phyloP scores from a whole-genome alignment of 164 flowering plant genomes.

The Kingdonia uniflora region DNA sequence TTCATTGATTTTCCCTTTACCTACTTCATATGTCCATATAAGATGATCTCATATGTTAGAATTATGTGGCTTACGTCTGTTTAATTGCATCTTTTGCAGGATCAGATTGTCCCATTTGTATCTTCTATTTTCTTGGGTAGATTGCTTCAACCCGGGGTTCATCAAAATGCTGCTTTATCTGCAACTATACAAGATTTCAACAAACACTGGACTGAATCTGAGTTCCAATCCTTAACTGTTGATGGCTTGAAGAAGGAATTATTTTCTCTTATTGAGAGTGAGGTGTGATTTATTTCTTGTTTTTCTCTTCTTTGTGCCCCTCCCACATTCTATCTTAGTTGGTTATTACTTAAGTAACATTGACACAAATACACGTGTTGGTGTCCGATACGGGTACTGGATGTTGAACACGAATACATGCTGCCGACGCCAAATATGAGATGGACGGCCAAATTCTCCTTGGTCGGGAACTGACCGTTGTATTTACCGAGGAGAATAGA shows the following conservation, averaged over 20 bases:
- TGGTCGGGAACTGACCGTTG: conserved; percentile 83
- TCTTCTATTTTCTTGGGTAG: conserved; percentile 77
- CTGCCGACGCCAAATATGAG: conserved; percentile 83
- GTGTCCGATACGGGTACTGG: no score
- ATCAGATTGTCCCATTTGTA: conserved; percentile 40
- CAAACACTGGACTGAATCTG: conserved; percentile 57
- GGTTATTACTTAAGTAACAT: no score
- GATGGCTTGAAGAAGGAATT: conserved; percentile 66
- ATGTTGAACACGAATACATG: conserved; percentile 77
- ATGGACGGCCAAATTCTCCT: conserved; percentile 87
- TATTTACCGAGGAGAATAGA: conserved; percentile 89
- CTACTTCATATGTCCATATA: no score
- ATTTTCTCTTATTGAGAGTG: conserved; percentile 58
- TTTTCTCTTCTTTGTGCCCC: no score
- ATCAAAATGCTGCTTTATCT: conserved; percentile 41
- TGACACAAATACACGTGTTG: conserved; percentile 11
- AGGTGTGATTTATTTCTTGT: conserved; percentile 33
- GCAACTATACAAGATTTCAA: conserved; percentile 49
- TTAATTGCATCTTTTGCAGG: conserved; percentile 42
- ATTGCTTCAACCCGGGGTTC: conserved; percentile 74
- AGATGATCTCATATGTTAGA: no score
- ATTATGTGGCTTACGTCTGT: no score
- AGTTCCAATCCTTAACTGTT: conserved; percentile 49
- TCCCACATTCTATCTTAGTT: no score
- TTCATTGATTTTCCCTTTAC: no score